These are phyloP conservation scores for Lecanoromycetidae sp. DNA, from an alignment of 2,329 filamentous ascomycete genomes.

Conservation along the genomic window DNA sequence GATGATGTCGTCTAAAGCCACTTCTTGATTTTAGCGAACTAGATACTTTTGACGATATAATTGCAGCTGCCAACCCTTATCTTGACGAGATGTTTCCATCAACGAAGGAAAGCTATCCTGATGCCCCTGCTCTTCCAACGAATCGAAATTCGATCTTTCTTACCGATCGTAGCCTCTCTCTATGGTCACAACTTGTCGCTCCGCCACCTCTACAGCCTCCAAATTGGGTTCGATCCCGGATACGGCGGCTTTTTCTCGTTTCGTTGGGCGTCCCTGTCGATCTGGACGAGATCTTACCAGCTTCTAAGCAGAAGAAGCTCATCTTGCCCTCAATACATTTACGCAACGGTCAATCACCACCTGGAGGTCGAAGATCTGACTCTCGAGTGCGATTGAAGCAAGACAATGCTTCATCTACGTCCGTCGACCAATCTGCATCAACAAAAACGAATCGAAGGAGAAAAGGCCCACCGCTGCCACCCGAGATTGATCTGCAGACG, in stretches of 20 bases:
- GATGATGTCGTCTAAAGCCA: constrained; percentile 20
- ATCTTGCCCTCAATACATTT: constrained; percentile 69
- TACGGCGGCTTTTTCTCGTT: constrained; percentile 86
- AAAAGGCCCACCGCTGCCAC: constrained; percentile 53
- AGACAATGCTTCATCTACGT: constrained; percentile 44
- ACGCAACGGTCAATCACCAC: constrained; percentile 32
- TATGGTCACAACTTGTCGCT: constrained; percentile 94
- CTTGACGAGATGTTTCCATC: constrained; percentile 35
- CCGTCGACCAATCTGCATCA: constrained; percentile 32
- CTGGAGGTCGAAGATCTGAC: constrained; percentile 12
- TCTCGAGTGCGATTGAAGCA: constrained; percentile 16
- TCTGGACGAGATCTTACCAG: constrained; percentile 90
- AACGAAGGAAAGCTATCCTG: constrained; percentile 27
- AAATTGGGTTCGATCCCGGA: constrained; percentile 94
- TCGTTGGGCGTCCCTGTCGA: constrained; percentile 93
- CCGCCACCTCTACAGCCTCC: constrained; percentile 89
- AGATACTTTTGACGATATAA: constrained; percentile 33
- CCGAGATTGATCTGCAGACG: constrained; percentile 65
- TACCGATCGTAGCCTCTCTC: constrained; percentile 72
- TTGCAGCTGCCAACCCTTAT: constrained; percentile 27
- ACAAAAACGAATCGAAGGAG: constrained; percentile 28
- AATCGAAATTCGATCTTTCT: constrained; percentile 54
- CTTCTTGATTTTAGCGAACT: constrained; percentile 44
- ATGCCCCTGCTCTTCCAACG: constrained; percentile 32
- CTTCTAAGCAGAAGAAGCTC: constrained; percentile 96